phyloP scores from a whole-genome alignment of 2,329 filamentous ascomycete genomes.

The Dothidotthia symphoricarpi region DNA sequence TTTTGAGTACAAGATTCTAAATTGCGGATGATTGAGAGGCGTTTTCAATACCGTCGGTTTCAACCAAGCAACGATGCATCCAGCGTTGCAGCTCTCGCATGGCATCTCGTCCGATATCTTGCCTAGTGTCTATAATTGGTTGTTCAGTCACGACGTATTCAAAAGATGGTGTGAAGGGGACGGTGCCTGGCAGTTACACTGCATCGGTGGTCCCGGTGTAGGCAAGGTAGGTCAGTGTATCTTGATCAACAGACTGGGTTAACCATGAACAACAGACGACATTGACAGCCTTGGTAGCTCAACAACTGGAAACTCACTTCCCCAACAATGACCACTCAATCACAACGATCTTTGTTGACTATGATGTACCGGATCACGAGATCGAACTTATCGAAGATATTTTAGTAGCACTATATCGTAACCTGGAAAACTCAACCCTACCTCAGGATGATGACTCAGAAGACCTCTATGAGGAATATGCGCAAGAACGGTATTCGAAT shows the following conservation, averaged over 20 bases:
- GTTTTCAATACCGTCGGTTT: too few species aligned
- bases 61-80: background rate
- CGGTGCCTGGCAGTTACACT: constrained; percentile 18
- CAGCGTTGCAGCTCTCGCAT: constrained; percentile 3
- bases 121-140: constrained; percentile 10
- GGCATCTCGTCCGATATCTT: constrained; percentile 17
- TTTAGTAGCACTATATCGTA: constrained; percentile 6
- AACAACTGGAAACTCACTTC: background rate
- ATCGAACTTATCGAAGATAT: constrained; percentile 11
- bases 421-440: background rate
- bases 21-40: too few species aligned
- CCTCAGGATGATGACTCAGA: constrained; percentile 2
- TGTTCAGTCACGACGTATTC: constrained; percentile 12
- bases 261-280: constrained; percentile 3
- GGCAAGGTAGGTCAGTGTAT: constrained; percentile 13
- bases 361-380: constrained; percentile 3
- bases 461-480: constrained; percentile 5
- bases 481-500: background rate
- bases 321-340: background rate
- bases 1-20: too few species aligned
- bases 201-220: constrained; percentile 17
- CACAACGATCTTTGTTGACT: constrained; percentile 2
- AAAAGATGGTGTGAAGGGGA: constrained; percentile 6
- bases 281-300: constrained; percentile 1
- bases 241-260: too few species aligned